Conservation (phyloP, 768 basidiomycete species). For the Agaricus subrufescens region DNA sequence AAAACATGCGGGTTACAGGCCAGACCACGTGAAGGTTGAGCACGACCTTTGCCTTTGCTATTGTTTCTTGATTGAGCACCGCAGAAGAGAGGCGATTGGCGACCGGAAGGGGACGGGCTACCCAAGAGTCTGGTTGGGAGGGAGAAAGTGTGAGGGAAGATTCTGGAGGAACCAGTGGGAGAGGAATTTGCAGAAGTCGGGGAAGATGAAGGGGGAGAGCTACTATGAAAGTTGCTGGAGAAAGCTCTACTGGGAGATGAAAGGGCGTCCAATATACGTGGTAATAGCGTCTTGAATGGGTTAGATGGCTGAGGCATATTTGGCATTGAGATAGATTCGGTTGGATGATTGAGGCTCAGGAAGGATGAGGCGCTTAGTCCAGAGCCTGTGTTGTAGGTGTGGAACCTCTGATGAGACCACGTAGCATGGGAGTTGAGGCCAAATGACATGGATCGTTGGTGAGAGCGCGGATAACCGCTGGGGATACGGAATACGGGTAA, state of each 20-base stretch:
- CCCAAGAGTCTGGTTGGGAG: constrained; percentile 6
- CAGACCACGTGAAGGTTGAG: constrained; percentile 16
- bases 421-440: constrained; percentile 13
- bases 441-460: constrained; percentile 16
- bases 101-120: constrained; percentile 13
- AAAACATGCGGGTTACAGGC: neutral
- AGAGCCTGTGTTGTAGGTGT: constrained; percentile 8
- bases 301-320: constrained; percentile 17
- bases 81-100: constrained; percentile 24
- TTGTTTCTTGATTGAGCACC: constrained; percentile 12
- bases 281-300: constrained; percentile 39
- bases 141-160: constrained; percentile 19
- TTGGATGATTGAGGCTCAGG: constrained; percentile 7
- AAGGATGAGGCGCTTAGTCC: constrained; percentile 5
- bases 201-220: constrained; percentile 19
- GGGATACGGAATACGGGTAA: constrained; percentile 18
- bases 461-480: constrained; percentile 21
- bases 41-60: constrained; percentile 26
- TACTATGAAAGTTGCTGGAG: constrained; percentile 12
- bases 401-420: constrained; percentile 3
- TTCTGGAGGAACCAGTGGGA: constrained; percentile 18
- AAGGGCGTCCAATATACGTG: constrained; percentile 50
- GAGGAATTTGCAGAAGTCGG: constrained; percentile 21
- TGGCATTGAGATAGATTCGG: constrained; percentile 9
- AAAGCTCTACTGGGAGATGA: constrained; percentile 34